Conservation (phyloP, 208 protist genomes). For the Phytomonas serpens region DNA sequence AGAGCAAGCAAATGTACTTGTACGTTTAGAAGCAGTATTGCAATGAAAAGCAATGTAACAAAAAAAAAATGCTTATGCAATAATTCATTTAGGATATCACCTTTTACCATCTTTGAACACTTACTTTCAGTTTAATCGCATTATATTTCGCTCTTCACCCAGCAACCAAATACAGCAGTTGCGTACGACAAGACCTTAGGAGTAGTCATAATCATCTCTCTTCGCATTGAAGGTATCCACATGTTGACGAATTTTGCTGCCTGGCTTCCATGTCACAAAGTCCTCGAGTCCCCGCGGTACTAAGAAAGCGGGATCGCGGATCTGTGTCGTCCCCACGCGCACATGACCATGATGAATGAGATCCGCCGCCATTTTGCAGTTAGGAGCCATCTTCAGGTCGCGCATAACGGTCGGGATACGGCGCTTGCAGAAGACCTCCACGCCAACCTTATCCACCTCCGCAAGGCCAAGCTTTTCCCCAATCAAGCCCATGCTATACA, state of each 20-base stretch:
- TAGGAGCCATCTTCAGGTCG: slow-evolving; percentile 83
- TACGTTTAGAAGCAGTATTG: neutral
- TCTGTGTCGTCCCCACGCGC: slow-evolving; percentile 79
- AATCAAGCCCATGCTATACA: slow-evolving; percentile 88
- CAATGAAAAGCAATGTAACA: neutral
- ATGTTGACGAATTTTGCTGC: slow-evolving; percentile 83
- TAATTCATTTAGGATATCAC: neutral
- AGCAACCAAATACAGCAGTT: neutral
- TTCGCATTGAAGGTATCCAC: slow-evolving; percentile 85
- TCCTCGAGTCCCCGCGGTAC: slow-evolving; percentile 80
- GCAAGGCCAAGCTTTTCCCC: slow-evolving; percentile 75
- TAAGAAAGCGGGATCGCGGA: slow-evolving; percentile 85
- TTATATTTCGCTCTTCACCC: neutral
- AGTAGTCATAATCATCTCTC: slow-evolving; percentile 80
- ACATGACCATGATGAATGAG: slow-evolving; percentile 87
- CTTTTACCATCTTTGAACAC: neutral
- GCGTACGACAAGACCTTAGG: slow-evolving; percentile 11
- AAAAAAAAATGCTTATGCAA: neutral
- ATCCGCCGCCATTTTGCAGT: slow-evolving; percentile 77
- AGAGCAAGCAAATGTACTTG: neutral
- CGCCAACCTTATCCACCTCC: slow-evolving; percentile 85
- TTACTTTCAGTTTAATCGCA: neutral
- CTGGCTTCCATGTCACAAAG: slow-evolving; percentile 85
- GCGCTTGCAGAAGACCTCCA: slow-evolving; percentile 86
- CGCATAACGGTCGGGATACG: slow-evolving; percentile 82